Base-by-base conservation (phyloP, 805 yeast genomes). In the Candida awuae region DNA sequence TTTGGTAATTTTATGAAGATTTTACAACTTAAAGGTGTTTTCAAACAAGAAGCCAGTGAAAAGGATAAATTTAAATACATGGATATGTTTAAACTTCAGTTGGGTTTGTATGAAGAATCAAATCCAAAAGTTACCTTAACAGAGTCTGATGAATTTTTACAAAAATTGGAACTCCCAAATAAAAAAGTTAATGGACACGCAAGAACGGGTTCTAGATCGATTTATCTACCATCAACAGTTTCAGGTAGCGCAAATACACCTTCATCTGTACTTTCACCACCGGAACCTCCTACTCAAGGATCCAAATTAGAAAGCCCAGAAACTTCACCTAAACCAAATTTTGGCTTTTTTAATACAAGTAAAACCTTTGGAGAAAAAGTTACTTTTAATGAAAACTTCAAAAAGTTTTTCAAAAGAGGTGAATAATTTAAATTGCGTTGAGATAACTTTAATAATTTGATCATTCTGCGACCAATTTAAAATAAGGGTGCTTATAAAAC, bases 371-470 rank as follows among this genome's bases (percentile, higher is more conserved):
- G 80, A 43, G 75, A 68, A 31, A 75, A 75, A 41, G 77, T 77
- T 19, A 79, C 65, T 54, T 78, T 81, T 39, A 79, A 79, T 53
- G 86, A 80, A 52, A 80, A 78, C 46, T 68, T 81, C 43, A 84
- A 85, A 8, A 73, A 80, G 41, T 61, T 74, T 37, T 73, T 73
- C 54, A 65, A 70, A 41, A 62, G 59, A 46, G 49, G 41, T 12
- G 41, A 42, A 4, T 43, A 23, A 31, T 7, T 14, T 8, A 10
- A 20, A 15, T 23, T n/a, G n/a, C n/a, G n/a, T n/a, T n/a, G n/a
- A n/a, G n/a, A n/a, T n/a, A n/a, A n/a, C n/a, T n/a, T n/a, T n/a
- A n/a, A n/a, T n/a, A n/a, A n/a, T 25, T 25, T 25, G 28, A 25
- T 25, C 28, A 25, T 25, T 25, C 28, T 12, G n/a, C 10, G 28